Percentiles rank a stretch among this genome's conserved stretches.
These are phyloP conservation scores for Candida peoriensis DNA, from an alignment of 805 yeast genomes.

Conservation along the genomic window DNA sequence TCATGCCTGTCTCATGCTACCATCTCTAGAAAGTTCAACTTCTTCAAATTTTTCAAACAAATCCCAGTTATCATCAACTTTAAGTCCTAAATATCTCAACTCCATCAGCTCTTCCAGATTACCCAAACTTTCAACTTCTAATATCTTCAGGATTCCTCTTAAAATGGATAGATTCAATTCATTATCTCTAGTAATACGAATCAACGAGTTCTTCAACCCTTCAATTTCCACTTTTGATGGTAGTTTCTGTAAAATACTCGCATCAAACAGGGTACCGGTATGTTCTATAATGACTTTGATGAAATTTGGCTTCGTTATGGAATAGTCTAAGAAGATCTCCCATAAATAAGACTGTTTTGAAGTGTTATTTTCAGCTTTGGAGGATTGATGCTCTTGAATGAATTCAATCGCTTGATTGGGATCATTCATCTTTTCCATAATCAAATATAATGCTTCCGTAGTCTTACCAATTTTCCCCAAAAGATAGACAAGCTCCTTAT, in stretches of 20 bases:
- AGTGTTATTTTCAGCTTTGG: too few species aligned
- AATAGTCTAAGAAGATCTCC: slow-evolving; percentile 66
- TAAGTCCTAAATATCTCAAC: slow-evolving; percentile 28
- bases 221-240: slow-evolving; percentile 57
- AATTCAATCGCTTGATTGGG: slow-evolving; percentile 78
- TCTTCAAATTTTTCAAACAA: slow-evolving; percentile 2
- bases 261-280: slow-evolving; percentile 61
- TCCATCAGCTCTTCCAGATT: slow-evolving; percentile 28
- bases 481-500: slow-evolving; percentile 74
- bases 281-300: slow-evolving; percentile 67
- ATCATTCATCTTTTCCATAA: slow-evolving; percentile 72
- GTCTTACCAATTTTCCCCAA: slow-evolving; percentile 81
- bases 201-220: slow-evolving; percentile 58
- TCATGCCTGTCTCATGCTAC: slow-evolving; percentile 1
- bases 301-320: slow-evolving; percentile 70
- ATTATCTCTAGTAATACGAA: slow-evolving; percentile 58
- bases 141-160: slow-evolving; percentile 48
- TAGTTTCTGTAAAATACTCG: slow-evolving; percentile 61
- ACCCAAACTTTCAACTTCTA: slow-evolving; percentile 44
- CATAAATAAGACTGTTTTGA: slow-evolving; percentile 78
- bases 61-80: slow-evolving; percentile 2
- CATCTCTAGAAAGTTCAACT: slow-evolving; percentile 1
- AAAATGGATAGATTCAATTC: slow-evolving; percentile 50
- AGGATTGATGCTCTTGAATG: slow-evolving; percentile 58
- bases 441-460: slow-evolving; percentile 66